A percentile compares a stretch with the other conserved stretches of the same genome.
These are phyloP conservation scores for Colletotrichum sp. DNA, from an alignment of 2,329 filamentous ascomycete species.

Conservation along the genomic window DNA sequence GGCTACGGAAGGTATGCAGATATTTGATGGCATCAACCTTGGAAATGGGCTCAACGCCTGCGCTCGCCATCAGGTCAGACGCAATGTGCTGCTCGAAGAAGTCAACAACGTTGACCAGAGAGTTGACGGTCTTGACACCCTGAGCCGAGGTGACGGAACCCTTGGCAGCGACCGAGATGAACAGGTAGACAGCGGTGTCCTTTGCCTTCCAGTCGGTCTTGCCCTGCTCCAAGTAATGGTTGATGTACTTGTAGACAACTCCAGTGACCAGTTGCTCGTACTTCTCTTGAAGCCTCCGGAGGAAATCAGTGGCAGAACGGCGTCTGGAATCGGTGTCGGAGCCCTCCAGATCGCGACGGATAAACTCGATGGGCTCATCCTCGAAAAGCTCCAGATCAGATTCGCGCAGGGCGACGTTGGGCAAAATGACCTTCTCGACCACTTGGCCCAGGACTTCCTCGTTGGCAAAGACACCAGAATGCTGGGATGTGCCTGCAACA, in stretches of 20 bases:
- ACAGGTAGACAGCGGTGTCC: constrained; percentile 97
- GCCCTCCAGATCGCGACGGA: constrained; percentile 91
- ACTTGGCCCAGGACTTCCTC: constrained; percentile 82
- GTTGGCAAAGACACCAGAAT: constrained; percentile 86
- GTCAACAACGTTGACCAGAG: constrained; percentile 85
- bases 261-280: constrained; percentile 86
- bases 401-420: constrained; percentile 89
- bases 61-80: constrained; percentile 77
- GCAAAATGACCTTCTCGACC: constrained; percentile 93
- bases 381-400: constrained; percentile 96
- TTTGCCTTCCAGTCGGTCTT: constrained; percentile 94
- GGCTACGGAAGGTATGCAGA: constrained; percentile 94
- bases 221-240: constrained; percentile 82
- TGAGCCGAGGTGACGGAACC: constrained; percentile 85
- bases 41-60: constrained; percentile 78
- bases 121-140: constrained; percentile 89
- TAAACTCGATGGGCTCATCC: constrained; percentile 98
- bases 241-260: constrained; percentile 87
- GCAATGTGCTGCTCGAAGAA: constrained; percentile 96
- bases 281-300: constrained; percentile 85
- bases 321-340: constrained; percentile 94
- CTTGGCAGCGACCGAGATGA: constrained; percentile 92
- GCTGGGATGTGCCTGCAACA: constrained; percentile 77
- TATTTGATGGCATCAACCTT: constrained; percentile 99
- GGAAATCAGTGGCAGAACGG: constrained; percentile 92